Base-by-base conservation (phyloP, 2,329 filamentous ascomycete species). In the Sarocladium oryzae region DNA sequence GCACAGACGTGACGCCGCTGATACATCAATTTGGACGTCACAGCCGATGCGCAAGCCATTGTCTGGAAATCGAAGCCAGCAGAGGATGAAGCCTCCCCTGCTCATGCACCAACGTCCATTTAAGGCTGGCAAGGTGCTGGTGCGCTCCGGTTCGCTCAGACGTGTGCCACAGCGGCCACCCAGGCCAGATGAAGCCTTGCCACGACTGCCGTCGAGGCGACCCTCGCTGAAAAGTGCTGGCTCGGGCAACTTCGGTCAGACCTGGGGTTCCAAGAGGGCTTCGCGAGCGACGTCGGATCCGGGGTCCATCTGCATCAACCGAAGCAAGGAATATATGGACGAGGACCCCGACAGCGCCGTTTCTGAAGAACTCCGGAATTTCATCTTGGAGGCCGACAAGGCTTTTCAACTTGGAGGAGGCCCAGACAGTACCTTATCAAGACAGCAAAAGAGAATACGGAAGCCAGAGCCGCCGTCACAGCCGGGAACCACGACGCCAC, bases 351-450 rank as follows among this genome's bases (percentile, higher is more conserved):
- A 48, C n/a, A 48, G 6, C 28, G 43, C 50, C 16, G 46, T 40
- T 33, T 54, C 52, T 4, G 52, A 54, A 6, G 50, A 35, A 16
- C 35, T 52, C 6, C 16, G 48, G 11, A 30, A 52, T 32, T 45
- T 54, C 38, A 54, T 54, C 13, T 3, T 28, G 20, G 50, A 54
- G 36, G 50, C 53, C 15, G 53, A 54, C 13, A 37, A 32, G 49
- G 53, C 53, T 4, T 54, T 54, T 28, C 45, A 48, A 30, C 20
- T 48, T 3, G 43, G 43, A 16, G 26, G 26, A 8, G 43, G 33
- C 26, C 43, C 43, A 13, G 26, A n/a, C 5, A 11, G 32, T 4
- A 33, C 4, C 11, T 23, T 48, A 5, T n/a, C 43, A 23, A 6
- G 20, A n/a, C 11, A 33, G 16, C 43, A 26, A 5, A 24, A 21